Percentiles rank a stretch among this genome's conserved stretches.
Conservation (phyloP, 2,329 filamentous ascomycete genomes). For the Diaporthe sp. region DNA sequence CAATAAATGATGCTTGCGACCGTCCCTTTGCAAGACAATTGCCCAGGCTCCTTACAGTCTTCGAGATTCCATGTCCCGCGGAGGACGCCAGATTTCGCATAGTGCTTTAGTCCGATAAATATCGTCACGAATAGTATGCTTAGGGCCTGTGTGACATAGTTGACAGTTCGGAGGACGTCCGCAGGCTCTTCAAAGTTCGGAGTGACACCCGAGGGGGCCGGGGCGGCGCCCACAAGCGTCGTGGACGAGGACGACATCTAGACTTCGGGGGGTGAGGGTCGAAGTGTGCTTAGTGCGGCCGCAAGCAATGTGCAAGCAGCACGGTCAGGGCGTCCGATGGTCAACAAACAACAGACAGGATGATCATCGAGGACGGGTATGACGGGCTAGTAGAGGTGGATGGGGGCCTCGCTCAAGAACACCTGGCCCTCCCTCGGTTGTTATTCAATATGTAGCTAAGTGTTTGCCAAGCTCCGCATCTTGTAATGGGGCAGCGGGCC, state of each 20-base stretch:
- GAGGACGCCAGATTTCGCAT: slow-evolving; percentile 43
- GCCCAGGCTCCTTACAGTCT: slow-evolving; percentile 45
- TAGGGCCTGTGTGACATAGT: slow-evolving; percentile 46
- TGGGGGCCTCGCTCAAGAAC: slow-evolving; percentile 10
- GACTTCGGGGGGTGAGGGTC: background rate
- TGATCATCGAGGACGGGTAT: slow-evolving; percentile 17
- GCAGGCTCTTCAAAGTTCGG: slow-evolving; percentile 45
- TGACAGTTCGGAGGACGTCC: slow-evolving; percentile 46
- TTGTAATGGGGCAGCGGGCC: slow-evolving; percentile 9
- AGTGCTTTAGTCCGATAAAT: slow-evolving; percentile 45
- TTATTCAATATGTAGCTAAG: slow-evolving; percentile 24
- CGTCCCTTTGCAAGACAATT: background rate
- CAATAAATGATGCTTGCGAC: background rate
- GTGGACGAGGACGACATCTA: slow-evolving; percentile 2
- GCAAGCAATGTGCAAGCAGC: slow-evolving; percentile 16
- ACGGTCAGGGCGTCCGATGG: slow-evolving; percentile 4
- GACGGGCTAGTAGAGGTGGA: slow-evolving; percentile 3
- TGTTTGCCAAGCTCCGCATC: slow-evolving; percentile 7
- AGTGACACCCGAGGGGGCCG: slow-evolving; percentile 45
- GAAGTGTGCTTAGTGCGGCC: slow-evolving; percentile 1
- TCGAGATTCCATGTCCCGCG: slow-evolving; percentile 41
- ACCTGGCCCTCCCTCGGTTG: slow-evolving; percentile 3
- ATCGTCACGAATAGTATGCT: slow-evolving; percentile 45
- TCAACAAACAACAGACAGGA: slow-evolving; percentile 2
- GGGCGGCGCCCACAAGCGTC: slow-evolving; percentile 41